These are phyloP conservation scores for Scheffersomyces ergatensis DNA, from an alignment of 805 yeast species.

Conservation along the genomic window DNA sequence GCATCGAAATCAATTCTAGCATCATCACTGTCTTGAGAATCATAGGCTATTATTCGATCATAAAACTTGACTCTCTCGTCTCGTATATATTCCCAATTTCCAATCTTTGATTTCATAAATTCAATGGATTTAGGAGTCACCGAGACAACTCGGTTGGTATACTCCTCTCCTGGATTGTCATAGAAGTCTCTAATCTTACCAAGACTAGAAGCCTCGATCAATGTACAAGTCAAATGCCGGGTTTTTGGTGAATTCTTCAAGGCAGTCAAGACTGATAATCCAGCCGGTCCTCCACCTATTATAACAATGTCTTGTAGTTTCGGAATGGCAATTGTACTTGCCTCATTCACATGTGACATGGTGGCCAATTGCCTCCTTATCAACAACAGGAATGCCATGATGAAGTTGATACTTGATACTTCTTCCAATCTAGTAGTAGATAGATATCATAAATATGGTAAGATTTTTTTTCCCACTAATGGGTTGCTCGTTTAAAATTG, in stretches of 20 bases:
- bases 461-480: no score
- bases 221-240: slow-evolving; percentile 53
- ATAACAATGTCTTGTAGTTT: slow-evolving; percentile 67
- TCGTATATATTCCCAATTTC: slow-evolving; percentile 71
- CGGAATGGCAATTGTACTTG: not conserved
- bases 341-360: no score
- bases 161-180: slow-evolving; percentile 43
- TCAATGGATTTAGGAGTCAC: slow-evolving; percentile 78
- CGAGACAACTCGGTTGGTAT: slow-evolving; percentile 80
- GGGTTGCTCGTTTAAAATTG: no score
- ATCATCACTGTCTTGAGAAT: slow-evolving; percentile 58
- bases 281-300: slow-evolving; percentile 98
- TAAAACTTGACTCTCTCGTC: slow-evolving; percentile 75
- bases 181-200: slow-evolving; percentile 48
- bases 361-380: slow-evolving; percentile 1
- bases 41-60: slow-evolving; percentile 82
- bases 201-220: slow-evolving; percentile 73
- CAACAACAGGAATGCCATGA: no score
- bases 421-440: no score
- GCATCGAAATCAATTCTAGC: slow-evolving; percentile 72
- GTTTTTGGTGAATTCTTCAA: slow-evolving; percentile 67
- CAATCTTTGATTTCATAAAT: slow-evolving; percentile 59
- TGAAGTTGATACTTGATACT: no score
- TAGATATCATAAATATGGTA: no score
- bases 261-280: slow-evolving; percentile 81